phyloP scores from a whole-genome alignment of 208 protist species.

The Trypanosoma platydactyli region DNA sequence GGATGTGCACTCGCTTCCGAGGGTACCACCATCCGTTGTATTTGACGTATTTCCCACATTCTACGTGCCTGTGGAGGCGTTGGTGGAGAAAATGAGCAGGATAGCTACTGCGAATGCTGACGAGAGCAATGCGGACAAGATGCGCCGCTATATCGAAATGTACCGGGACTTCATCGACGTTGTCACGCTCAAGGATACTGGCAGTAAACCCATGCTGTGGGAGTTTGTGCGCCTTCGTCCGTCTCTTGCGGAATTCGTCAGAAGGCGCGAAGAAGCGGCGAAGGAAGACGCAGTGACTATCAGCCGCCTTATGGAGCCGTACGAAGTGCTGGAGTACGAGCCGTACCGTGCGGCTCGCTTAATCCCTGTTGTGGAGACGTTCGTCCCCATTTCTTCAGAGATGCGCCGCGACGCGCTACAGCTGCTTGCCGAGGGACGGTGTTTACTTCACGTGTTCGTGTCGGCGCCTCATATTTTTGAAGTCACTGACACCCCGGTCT shows the following conservation, averaged over 20 bases:
- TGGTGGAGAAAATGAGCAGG: conserved; percentile 9
- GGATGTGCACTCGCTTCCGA: not conserved
- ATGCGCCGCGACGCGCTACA: conserved; percentile 35
- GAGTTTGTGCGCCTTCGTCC: conserved; percentile 26
- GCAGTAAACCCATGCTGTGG: not conserved
- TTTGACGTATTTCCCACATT: conserved; percentile 51
- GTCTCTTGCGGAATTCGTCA: not conserved
- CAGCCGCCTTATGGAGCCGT: conserved; percentile 23
- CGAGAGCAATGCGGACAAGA: not conserved
- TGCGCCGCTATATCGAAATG: conserved; percentile 7
- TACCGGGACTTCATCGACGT: conserved; percentile 24
- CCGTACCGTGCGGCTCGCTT: conserved; percentile 79
- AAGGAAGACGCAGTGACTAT: conserved; percentile 1
- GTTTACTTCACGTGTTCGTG: conserved; percentile 70
- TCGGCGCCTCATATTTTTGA: conserved; percentile 69
- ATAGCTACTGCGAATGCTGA: too few species aligned
- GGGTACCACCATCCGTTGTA: too few species aligned
- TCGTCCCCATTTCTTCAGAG: conserved; percentile 39
- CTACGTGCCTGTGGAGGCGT: conserved; percentile 51
- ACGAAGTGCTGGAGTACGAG: conserved; percentile 71
- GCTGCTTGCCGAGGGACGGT: conserved; percentile 48
- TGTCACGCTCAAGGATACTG: conserved; percentile 18
- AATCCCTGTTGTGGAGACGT: conserved; percentile 35
- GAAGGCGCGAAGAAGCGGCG: not conserved
- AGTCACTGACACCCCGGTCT: conserved; percentile 18